A percentile compares a stretch with the other conserved stretches of the same genome.
Evolutionary conservation across 495 filamentous ascomycete species (phyloP).

Genomic region (Tuber melanosporum): DNA sequence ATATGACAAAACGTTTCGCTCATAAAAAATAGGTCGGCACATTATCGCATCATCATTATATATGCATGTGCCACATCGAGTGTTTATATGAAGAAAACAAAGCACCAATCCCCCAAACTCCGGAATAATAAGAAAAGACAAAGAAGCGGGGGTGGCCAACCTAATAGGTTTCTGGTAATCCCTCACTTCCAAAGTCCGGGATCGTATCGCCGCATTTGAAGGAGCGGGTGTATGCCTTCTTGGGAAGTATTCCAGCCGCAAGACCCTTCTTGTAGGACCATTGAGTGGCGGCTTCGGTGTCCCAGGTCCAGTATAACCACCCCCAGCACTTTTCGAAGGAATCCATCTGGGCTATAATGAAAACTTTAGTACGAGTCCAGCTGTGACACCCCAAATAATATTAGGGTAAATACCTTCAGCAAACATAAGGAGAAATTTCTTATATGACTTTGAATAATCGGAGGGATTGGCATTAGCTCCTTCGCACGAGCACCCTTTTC

Average conservation of each 20-base stretch:
- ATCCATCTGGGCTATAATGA: constrained; percentile 67
- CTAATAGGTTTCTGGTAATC: constrained; percentile 64
- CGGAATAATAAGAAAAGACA: not conserved
- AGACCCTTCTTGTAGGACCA: constrained; percentile 91
- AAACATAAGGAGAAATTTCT: constrained; percentile 77
- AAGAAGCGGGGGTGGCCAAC: not conserved
- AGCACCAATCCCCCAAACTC: not conserved
- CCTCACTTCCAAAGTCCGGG: constrained; percentile 60
- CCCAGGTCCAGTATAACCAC: constrained; percentile 98
- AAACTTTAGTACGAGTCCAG: constrained; percentile 4
- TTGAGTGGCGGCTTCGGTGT: constrained; percentile 70
- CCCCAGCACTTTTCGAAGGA: constrained; percentile 87
- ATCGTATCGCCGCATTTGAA: constrained; percentile 69
- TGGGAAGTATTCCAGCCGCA: constrained; percentile 74
- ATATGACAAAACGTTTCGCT: not conserved
- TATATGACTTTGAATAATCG: constrained; percentile 67
- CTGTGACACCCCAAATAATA: not conserved
- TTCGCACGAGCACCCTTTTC: constrained; percentile 60
- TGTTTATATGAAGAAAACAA: not conserved
- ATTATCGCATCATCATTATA: not conserved
- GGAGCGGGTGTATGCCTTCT: constrained; percentile 63
- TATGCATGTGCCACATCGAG: not conserved
- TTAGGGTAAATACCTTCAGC: constrained; percentile 52
- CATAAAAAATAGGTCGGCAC: not conserved
- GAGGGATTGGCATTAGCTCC: constrained; percentile 66